Conservation (phyloP, 371 early-diverging fungal genomes). For the Mortierella sp. region DNA sequence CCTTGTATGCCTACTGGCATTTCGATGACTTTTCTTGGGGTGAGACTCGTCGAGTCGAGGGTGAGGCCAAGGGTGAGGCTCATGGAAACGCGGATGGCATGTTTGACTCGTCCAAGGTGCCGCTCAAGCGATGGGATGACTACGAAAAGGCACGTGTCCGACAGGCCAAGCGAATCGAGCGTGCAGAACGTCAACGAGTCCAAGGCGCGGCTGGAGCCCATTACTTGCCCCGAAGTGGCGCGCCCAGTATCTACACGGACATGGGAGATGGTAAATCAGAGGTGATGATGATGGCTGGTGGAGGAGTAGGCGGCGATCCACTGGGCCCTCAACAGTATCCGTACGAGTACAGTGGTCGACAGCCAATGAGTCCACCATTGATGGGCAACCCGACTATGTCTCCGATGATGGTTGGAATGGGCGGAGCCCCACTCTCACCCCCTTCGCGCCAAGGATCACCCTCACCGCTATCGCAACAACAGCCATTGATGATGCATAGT, state of each 20-base stretch:
- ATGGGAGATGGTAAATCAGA: constrained; percentile 31
- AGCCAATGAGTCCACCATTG: constrained; percentile 48
- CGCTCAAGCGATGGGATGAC: constrained; percentile 88
- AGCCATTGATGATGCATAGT: constrained; percentile 10
- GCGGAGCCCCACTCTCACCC: not conserved
- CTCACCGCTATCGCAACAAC: constrained; percentile 6
- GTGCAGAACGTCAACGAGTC: constrained; percentile 66
- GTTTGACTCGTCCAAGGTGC: constrained; percentile 80
- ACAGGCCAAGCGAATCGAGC: constrained; percentile 68
- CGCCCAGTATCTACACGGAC: constrained; percentile 28
- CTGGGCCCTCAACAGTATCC: constrained; percentile 50
- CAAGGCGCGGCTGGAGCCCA: constrained; percentile 33
- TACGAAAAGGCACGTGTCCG: constrained; percentile 81
- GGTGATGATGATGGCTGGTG: not conserved
- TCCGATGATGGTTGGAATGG: constrained; percentile 22
- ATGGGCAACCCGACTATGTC: constrained; percentile 33
- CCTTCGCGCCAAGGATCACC: constrained; percentile 15
- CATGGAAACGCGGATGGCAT: constrained; percentile 81
- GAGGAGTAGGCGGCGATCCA: constrained; percentile 11
- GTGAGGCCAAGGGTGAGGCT: constrained; percentile 84
- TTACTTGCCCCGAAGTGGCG: constrained; percentile 11
- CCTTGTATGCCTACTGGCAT: constrained; percentile 98
- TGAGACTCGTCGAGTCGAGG: constrained; percentile 91
- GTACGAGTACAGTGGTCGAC: constrained; percentile 52
- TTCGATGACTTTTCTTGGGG: constrained; percentile 99